Evolutionary conservation across 768 basidiomycete species (phyloP), one percentile per base, ranked within the genome.

Genomic region (Mycena sanguinolenta): DNA sequence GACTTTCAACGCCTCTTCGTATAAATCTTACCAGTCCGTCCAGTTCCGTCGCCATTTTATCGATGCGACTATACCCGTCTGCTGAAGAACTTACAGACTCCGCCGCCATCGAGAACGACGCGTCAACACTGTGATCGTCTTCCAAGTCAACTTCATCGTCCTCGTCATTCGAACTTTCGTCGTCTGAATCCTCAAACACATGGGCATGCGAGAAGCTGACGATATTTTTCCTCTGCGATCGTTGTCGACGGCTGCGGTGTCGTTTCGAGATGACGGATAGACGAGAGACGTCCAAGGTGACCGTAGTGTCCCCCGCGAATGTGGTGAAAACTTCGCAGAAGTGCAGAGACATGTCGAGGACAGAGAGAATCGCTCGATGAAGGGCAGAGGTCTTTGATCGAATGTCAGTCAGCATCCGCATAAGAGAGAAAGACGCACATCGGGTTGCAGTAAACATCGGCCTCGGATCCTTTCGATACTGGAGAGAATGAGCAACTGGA

Each of bases 311-410:
- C 2, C 90, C 90, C 17, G 87, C 86, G 74, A 90, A 89, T 0
- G 89, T 80, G 25, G 86, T 79, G 74, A 94, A 92, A 60, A 87
- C 82, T 54, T 89, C 86, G 68, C 86, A 88, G 78, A 95, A 95
- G 73, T 89, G 87, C 5, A 95, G 80, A 42, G 88, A 86, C 84
- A 94, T 90, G 78, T 95, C 93, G 30, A 95, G 83, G 67, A 94
- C 86, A 10, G 90, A 89, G 25, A 92, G 70, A 55, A 95, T 87
- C 27, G 90, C 87, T 70, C 87, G 87, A 74, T 90, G 89, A 10
- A 94, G 81, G 21, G 91, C 84, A 0, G 86, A 83, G 23, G 91
- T 90, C 93, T 95, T 68, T 13, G 39, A 30, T 30, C 27, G 27
- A 38, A 57, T n/a, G 53, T n/a, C 3, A 19, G 67, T 21, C 23